Conservation (phyloP, 2,329 filamentous ascomycete species). For the Nemania sp. region DNA sequence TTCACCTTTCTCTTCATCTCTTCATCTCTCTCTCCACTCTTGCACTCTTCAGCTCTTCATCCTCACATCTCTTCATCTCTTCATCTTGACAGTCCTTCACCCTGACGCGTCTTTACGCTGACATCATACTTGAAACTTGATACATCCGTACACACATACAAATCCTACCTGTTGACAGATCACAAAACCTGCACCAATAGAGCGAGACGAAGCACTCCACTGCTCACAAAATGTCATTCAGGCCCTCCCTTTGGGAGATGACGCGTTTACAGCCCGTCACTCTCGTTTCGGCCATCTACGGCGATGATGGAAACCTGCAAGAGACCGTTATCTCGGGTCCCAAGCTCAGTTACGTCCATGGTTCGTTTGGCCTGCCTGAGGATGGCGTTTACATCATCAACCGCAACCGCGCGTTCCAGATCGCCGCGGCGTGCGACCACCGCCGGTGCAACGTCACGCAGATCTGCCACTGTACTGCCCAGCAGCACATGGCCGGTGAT, state of each 20-base stretch:
- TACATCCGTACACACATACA: no score
- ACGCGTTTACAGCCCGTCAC: constrained; percentile 13
- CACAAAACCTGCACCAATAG: background rate
- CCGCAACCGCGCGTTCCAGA: constrained; percentile 29
- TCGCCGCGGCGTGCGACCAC: constrained; percentile 29
- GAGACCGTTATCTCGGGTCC: constrained; percentile 20
- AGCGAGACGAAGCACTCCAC: background rate
- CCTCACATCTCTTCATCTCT: no score
- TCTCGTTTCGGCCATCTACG: constrained; percentile 23
- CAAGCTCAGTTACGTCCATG: background rate
- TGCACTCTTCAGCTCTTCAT: no score
- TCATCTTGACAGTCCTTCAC: no score
- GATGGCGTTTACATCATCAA: constrained; percentile 31
- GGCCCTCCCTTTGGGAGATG: constrained; percentile 13
- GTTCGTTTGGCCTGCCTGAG: constrained; percentile 19
- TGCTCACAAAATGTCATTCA: background rate
- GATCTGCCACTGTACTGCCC: constrained; percentile 26
- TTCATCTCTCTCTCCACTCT: no score
- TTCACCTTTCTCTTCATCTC: no score
- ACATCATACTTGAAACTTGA: no score
- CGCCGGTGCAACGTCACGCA: constrained; percentile 23
- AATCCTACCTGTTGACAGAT: no score
- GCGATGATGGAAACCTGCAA: constrained; percentile 16
- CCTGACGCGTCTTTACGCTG: no score
- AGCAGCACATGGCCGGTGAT: background rate